Evolutionary conservation across 2,329 filamentous ascomycete genomes (phyloP).

Genomic region (Trichoderma sp.): DNA sequence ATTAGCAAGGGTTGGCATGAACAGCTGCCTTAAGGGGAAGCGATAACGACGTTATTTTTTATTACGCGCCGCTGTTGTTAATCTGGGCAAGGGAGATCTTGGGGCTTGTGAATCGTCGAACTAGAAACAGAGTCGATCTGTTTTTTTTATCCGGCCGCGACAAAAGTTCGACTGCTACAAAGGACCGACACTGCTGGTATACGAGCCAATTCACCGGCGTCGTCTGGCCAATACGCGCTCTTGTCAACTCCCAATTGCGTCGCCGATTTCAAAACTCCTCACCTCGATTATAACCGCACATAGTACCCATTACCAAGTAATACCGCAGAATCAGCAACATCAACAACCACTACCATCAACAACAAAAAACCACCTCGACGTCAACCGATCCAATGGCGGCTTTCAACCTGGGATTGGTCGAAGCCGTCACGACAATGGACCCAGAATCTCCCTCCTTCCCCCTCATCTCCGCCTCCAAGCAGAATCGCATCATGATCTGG

Average conservation of each 20-base stretch:
- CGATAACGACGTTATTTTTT: neutral
- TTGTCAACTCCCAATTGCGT: neutral
- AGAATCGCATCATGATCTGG: conserved; percentile 50
- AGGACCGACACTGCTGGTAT: neutral
- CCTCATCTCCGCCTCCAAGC: conserved; percentile 36
- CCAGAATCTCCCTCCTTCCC: conserved; percentile 8
- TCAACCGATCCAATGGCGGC: neutral
- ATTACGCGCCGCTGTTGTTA: neutral
- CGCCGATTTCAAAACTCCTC: neutral
- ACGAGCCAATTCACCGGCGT: neutral
- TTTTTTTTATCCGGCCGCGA: neutral
- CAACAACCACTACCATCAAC: neutral
- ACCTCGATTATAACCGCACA: neutral
- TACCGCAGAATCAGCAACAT: neutral
- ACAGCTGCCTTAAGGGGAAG: conserved; percentile 17
- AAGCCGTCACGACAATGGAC: conserved; percentile 1
- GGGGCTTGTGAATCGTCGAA: neutral
- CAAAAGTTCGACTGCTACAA: neutral
- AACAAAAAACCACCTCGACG: neutral
- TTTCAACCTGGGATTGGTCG: neutral
- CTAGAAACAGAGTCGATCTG: neutral
- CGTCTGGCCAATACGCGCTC: neutral
- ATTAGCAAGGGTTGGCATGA: conserved; percentile 14
- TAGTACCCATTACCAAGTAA: neutral
- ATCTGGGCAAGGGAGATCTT: neutral